Conservation (phyloP, 73 alveolate genomes). For the Blepharisma japonicum region DNA sequence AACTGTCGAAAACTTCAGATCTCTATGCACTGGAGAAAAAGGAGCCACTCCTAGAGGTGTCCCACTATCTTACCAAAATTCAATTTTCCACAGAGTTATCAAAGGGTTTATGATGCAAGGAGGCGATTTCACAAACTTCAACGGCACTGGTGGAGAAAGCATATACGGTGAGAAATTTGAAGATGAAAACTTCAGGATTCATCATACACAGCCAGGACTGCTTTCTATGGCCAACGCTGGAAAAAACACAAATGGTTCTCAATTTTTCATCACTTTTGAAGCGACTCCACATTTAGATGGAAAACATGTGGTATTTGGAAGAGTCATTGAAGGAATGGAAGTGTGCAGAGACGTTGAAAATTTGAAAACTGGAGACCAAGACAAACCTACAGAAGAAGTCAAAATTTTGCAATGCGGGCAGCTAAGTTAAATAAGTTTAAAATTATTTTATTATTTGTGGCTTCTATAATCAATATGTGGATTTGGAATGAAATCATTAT, state of each 20-base stretch:
- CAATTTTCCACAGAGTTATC: conserved; percentile 80
- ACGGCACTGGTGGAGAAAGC: conserved; percentile 89
- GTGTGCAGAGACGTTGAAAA: conserved; percentile 61
- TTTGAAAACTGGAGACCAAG: conserved; percentile 78
- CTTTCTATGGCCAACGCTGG: conserved; percentile 95
- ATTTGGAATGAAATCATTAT: no score
- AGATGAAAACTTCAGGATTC: conserved; percentile 82
- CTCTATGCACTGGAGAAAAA: conserved; percentile 98
- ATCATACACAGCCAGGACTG: conserved; percentile 83
- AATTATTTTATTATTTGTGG: no score
- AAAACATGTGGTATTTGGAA: conserved; percentile 96
- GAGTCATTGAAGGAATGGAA: conserved; percentile 77
- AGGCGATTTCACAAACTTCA: conserved; percentile 84
- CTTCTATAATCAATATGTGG: no score
- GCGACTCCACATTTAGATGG: conserved; percentile 89
- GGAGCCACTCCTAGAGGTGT: conserved; percentile 31
- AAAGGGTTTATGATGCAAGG: conserved; percentile 85
- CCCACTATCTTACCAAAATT: conserved; percentile 72
- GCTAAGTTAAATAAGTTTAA: background rate
- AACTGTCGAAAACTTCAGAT: conserved; percentile 96
- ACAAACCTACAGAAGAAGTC: conserved; percentile 73
- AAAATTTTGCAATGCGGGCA: conserved; percentile 89
- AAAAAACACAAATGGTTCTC: conserved; percentile 84
- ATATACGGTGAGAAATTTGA: conserved; percentile 85
- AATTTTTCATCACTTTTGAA: conserved; percentile 85